These are phyloP conservation scores for Kuraishia cidri DNA, from an alignment of 805 yeast genomes.

Conservation along the genomic window DNA sequence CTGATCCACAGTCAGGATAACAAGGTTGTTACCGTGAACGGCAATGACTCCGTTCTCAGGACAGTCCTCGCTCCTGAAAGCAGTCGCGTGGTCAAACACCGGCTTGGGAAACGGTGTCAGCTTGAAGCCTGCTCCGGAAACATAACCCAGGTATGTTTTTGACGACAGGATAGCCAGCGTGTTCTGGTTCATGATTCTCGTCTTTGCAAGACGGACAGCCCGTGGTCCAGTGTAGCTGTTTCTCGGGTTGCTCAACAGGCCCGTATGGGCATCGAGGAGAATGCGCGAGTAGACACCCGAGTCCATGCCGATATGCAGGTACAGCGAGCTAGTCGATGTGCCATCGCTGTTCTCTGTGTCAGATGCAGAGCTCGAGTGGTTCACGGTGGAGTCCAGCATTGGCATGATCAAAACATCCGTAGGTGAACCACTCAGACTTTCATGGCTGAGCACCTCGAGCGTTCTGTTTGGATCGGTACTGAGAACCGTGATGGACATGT, in stretches of 20 bases:
- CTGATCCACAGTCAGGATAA: slow-evolving; percentile 46
- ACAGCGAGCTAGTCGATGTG: slow-evolving; percentile 10
- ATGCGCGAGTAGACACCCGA: slow-evolving; percentile 75
- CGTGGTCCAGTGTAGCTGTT: slow-evolving; percentile 68
- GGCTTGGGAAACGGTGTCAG: slow-evolving; percentile 38
- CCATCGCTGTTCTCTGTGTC: slow-evolving; percentile 8
- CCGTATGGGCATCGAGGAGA: slow-evolving; percentile 45
- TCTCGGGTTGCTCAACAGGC: slow-evolving; percentile 54
- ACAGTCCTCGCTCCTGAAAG: slow-evolving; percentile 57
- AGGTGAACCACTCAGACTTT: slow-evolving; percentile 52
- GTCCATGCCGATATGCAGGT: slow-evolving; percentile 71
- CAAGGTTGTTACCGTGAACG: slow-evolving; percentile 37
- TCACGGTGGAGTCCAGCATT: slow-evolving; percentile 14
- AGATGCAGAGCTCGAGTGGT: slow-evolving; percentile 3
- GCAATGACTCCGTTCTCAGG: slow-evolving; percentile 56
- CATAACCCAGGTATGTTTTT: slow-evolving; percentile 45
- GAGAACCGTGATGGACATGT: slow-evolving; percentile 59
- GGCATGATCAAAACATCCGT: slow-evolving; percentile 22
- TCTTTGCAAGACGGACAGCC: slow-evolving; percentile 40
- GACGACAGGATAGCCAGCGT: slow-evolving; percentile 43
- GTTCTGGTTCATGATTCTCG: slow-evolving; percentile 20
- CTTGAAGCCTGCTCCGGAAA: slow-evolving; percentile 23
- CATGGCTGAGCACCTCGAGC: slow-evolving; percentile 53
- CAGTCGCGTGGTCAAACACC: slow-evolving; percentile 33
- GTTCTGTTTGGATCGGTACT: slow-evolving; percentile 53